Evolutionary conservation across 2,329 filamentous ascomycete genomes (phyloP).

Genomic region (Apiospora pterosperma): DNA sequence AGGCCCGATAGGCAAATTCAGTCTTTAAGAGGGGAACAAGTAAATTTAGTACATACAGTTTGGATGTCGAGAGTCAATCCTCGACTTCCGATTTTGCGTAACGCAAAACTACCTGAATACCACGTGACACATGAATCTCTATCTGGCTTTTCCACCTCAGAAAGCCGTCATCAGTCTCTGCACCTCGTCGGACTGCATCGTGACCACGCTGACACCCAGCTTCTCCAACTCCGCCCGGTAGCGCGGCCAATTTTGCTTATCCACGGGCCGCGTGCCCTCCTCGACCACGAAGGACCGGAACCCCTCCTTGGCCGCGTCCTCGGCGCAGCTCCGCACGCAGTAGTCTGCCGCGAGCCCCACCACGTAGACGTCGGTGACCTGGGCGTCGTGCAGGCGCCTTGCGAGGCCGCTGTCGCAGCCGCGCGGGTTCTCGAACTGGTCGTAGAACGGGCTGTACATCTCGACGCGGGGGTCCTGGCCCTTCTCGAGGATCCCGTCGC

Average conservation of each 20-base stretch:
- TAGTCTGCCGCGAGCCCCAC: conserved; percentile 87
- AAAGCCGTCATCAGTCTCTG: conserved; percentile 1
- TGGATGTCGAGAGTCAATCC: background rate
- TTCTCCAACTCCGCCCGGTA: conserved; percentile 50
- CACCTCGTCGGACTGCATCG: conserved; percentile 53
- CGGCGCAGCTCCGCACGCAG: conserved; percentile 79
- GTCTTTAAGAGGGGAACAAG: too few species aligned
- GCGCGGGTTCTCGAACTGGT: conserved; percentile 65
- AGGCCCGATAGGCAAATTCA: background rate
- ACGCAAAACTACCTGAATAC: background rate
- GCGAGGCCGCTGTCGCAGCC: conserved; percentile 63
- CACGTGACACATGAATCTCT: background rate
- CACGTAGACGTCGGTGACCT: conserved; percentile 76
- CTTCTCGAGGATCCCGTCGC: conserved; percentile 69
- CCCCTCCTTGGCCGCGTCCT: conserved; percentile 72
- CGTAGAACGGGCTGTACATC: conserved; percentile 92
- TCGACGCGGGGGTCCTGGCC: conserved; percentile 72
- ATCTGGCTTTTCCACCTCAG: background rate
- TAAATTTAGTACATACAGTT: background rate
- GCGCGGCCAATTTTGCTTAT: conserved; percentile 54
- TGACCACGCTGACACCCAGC: conserved; percentile 62
- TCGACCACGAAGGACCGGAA: conserved; percentile 74
- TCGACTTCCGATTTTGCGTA: background rate
- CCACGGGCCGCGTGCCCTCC: conserved; percentile 74
- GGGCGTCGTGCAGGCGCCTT: conserved; percentile 48